These are phyloP conservation scores for Tricholoma matsutake DNA, from an alignment of 768 basidiomycete genomes.

Conservation along the genomic window DNA sequence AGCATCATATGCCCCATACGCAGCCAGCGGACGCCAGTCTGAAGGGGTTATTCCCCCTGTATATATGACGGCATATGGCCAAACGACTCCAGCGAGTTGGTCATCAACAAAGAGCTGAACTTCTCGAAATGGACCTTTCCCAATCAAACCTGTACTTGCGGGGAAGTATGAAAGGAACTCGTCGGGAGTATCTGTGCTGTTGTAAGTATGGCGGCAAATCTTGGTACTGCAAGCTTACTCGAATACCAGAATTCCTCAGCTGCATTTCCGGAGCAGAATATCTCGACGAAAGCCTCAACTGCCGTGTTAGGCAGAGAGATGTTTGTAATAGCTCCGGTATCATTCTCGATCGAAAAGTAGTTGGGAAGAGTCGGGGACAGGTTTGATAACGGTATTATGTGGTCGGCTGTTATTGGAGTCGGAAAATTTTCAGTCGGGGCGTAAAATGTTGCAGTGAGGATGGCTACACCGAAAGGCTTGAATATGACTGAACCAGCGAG, in stretches of 20 bases:
- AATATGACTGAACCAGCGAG: background rate
- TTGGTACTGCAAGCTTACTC: slow-evolving; percentile 26
- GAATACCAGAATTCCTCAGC: slow-evolving; percentile 62
- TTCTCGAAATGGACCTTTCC: slow-evolving; percentile 58
- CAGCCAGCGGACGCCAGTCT: slow-evolving; percentile 50
- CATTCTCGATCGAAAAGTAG: slow-evolving; percentile 25
- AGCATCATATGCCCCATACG: slow-evolving; percentile 62
- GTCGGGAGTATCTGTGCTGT: slow-evolving; percentile 49
- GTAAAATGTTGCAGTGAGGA: slow-evolving; percentile 55
- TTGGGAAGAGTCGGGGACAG: slow-evolving; percentile 47
- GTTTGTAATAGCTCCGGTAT: slow-evolving; percentile 32
- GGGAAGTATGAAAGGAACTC: slow-evolving; percentile 49
- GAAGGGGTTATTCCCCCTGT: slow-evolving; percentile 59
- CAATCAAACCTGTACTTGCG: slow-evolving; percentile 36
- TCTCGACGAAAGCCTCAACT: slow-evolving; percentile 53
- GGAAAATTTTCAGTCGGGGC: slow-evolving; percentile 43
- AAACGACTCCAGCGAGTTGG: slow-evolving; percentile 44
- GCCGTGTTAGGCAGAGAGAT: slow-evolving; percentile 52
- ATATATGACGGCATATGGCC: slow-evolving; percentile 58
- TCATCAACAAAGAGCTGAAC: slow-evolving; percentile 58
- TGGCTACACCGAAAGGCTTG: slow-evolving; percentile 31
- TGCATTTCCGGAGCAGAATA: slow-evolving; percentile 57
- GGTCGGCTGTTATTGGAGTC: slow-evolving; percentile 43
- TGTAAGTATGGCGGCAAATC: background rate
- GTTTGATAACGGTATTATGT: slow-evolving; percentile 58